Evolutionary conservation across 2,329 filamentous ascomycete genomes (phyloP).

Genomic region (Tolypocladium ovalisporum): DNA sequence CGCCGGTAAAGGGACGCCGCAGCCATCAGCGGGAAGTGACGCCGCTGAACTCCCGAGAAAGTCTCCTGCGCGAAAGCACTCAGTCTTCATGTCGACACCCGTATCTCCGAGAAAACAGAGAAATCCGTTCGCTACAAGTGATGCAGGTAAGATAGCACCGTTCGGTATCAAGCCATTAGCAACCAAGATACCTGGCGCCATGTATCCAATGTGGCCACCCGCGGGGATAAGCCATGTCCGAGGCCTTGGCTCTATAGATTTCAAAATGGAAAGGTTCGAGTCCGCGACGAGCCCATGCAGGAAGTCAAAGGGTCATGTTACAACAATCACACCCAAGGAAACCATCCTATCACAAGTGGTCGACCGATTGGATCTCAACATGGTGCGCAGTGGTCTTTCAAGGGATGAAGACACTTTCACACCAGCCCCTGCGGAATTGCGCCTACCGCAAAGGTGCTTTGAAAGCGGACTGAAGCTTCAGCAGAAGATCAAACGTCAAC

Average conservation of each 20-base stretch:
- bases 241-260: conserved; percentile 19
- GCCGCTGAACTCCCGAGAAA: conserved; percentile 11
- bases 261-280: not conserved
- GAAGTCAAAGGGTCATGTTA: conserved; percentile 39
- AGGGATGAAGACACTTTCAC: conserved; percentile 26
- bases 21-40: conserved; percentile 8
- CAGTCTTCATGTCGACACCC: conserved; percentile 41
- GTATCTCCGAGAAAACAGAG: conserved; percentile 36
- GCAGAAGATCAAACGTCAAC: conserved; percentile 31
- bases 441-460: conserved; percentile 44
- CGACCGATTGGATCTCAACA: conserved; percentile 13
- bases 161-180: conserved; percentile 33
- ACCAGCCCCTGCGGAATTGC: conserved; percentile 35
- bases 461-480: conserved; percentile 47
- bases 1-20: conserved; percentile 19
- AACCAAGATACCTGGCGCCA: conserved; percentile 53
- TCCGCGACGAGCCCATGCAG: conserved; percentile 14
- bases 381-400: conserved; percentile 16
- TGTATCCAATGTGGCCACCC: conserved; percentile 62
- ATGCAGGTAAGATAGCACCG: conserved; percentile 18
- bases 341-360: conserved; percentile 26
- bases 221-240: conserved; percentile 54
- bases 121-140: conserved; percentile 15
- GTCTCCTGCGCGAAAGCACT: conserved; percentile 20
- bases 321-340: conserved; percentile 28